Conservation (phyloP, 2,329 filamentous ascomycete species). For the Cercospora sojina region DNA sequence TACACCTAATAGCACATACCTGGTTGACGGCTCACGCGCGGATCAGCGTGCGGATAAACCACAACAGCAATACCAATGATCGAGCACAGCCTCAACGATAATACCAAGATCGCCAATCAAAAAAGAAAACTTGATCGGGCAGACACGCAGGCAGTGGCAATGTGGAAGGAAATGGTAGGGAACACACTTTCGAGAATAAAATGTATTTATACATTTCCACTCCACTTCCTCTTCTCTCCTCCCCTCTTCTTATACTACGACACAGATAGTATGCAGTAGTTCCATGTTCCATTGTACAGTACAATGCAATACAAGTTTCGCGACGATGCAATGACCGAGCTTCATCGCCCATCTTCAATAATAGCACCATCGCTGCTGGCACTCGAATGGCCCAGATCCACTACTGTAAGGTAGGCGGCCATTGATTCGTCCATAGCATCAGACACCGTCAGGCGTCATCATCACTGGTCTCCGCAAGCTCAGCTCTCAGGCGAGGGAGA, state of each 20-base stretch:
- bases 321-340: background rate
- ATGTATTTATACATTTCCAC: constrained; percentile 1
- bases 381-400: background rate
- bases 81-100: background rate
- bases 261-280: background rate
- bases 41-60: background rate
- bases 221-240: background rate
- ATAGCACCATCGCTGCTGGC: background rate
- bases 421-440: background rate
- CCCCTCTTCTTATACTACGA: background rate
- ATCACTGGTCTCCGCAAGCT: background rate
- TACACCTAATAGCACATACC: background rate
- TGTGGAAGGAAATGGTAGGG: background rate
- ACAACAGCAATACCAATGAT: background rate
- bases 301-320: background rate
- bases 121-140: background rate
- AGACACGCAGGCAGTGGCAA: background rate
- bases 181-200: background rate
- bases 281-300: background rate
- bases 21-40: background rate
- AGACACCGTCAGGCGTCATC: background rate
- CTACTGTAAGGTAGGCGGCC: background rate
- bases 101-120: background rate
- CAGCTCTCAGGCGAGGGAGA: background rate
- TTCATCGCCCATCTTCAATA: background rate